Evolutionary conservation across 2,329 filamentous ascomycete species (phyloP).

Genomic region (Cladosporium austrohemisphaericum): DNA sequence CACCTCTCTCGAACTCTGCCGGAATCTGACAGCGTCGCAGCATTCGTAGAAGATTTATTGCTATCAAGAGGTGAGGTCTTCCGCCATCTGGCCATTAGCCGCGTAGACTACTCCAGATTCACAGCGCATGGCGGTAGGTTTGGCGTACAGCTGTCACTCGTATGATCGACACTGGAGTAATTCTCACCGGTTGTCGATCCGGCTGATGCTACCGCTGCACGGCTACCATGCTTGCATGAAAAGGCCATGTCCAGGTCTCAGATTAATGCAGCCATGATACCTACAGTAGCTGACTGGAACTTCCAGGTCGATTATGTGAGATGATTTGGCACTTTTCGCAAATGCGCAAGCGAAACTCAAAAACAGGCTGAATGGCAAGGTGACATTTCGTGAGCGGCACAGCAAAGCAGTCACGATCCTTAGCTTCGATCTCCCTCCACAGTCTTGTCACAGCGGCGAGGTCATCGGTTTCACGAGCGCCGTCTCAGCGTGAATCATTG

Average conservation of each 20-base stretch:
- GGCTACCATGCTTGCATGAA: background rate
- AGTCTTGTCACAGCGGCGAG: too few species aligned
- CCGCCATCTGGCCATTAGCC: too few species aligned
- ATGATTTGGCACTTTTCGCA: background rate
- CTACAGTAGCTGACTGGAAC: background rate
- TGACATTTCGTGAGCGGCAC: too few species aligned
- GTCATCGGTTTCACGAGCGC: too few species aligned
- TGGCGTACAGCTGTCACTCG: background rate
- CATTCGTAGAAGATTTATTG: too few species aligned
- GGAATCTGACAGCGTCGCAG: too few species aligned
- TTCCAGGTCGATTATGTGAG: background rate
- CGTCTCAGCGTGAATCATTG: constrained; percentile 4
- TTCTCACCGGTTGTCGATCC: constrained; percentile 5
- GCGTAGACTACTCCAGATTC: constrained; percentile 6
- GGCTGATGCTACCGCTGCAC: background rate
- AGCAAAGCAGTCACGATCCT: too few species aligned
- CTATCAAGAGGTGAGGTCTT: background rate
- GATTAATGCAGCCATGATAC: background rate
- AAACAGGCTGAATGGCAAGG: too few species aligned
- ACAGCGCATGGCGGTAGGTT: background rate
- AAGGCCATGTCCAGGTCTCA: too few species aligned
- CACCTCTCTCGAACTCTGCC: too few species aligned
- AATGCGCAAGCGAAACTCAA: background rate
- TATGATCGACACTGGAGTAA: background rate
- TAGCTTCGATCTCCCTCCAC: too few species aligned